Evolutionary conservation across 257 asterid species (phyloP), one percentile per base, ranked within the genome.

Genomic region (Petunia axillaris): DNA sequence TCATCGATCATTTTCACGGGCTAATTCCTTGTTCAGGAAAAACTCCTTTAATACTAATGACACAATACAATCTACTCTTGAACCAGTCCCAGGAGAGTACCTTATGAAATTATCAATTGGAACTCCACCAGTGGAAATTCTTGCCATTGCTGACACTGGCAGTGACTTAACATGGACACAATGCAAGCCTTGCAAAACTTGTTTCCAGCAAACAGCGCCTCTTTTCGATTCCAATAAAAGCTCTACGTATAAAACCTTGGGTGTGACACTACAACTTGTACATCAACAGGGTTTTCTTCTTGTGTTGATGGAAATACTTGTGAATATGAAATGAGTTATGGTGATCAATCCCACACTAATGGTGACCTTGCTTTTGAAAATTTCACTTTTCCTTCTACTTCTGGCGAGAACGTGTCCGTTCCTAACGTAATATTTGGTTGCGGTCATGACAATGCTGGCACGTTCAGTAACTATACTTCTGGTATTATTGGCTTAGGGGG

Each of bases 111-210:
- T 77, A 78, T 82, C 84, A 2, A 10, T 86, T 1, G 91, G 91
- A 1, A 83, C 88, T 7, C 92, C 92, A 1, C 82, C 90, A 0
- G 68, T 89, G 38, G 79, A 85, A 2, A 52, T 84, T 6, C 6
- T 84, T 4, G 88, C 82, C 53, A 75, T 89, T 1, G 86, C 83
- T 0, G 91, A 89, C 7, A 90, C 90, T 0, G 94, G 92, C 25
- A 90, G 91, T 11, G 85, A 83, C 75, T 1, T 84, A 1, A 52
- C 84, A 2, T 89, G 94, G 92, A 85, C 88, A 0, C 90, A 89
- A 70, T 89, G 94, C 71, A 37, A 68, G 6, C 92, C 94, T 1
- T 89, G 92, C 37, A 2, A 8, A 2, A 1, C 13, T 3, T 89
- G 91, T 78, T 86, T 82, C 14, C 50, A 81, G 4, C 92, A 90